phyloP scores from a whole-genome alignment of 169 alveolate genomes.

The Plasmodium knowlesi region DNA sequence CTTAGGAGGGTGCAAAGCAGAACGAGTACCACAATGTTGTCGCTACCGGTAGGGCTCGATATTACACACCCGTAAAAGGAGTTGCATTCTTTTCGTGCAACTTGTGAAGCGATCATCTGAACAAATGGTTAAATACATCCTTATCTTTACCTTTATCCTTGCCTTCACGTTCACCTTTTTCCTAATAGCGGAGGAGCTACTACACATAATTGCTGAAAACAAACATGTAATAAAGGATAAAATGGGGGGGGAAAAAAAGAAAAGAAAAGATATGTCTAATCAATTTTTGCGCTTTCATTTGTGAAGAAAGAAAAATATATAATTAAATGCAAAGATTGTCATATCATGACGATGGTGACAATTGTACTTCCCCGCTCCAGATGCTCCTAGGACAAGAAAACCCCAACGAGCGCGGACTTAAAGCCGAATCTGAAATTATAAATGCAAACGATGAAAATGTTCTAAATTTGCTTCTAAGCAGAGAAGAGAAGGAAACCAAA shows the following conservation, averaged over 20 bases:
- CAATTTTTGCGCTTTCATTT: background rate
- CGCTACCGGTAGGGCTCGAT: background rate
- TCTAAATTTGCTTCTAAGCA: constrained; percentile 27
- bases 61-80: background rate
- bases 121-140: background rate
- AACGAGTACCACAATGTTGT: background rate
- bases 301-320: background rate
- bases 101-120: background rate
- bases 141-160: background rate
- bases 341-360: background rate
- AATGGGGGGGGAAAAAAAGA: too few species aligned
- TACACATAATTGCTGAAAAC: constrained; percentile 35
- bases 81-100: background rate
- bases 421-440: constrained; percentile 28
- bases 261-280: background rate
- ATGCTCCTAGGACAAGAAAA: constrained; percentile 9
- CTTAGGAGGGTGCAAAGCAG: background rate
- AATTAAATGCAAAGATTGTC: background rate
- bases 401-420: background rate
- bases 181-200: constrained; percentile 37
- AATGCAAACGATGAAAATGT: constrained; percentile 64
- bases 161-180: background rate
- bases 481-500: background rate
- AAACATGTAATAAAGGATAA: constrained; percentile 18
- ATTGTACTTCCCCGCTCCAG: background rate